These are phyloP conservation scores for Aspergillus transmontanensis DNA, from an alignment of 2,329 filamentous ascomycete genomes.

Conservation along the genomic window DNA sequence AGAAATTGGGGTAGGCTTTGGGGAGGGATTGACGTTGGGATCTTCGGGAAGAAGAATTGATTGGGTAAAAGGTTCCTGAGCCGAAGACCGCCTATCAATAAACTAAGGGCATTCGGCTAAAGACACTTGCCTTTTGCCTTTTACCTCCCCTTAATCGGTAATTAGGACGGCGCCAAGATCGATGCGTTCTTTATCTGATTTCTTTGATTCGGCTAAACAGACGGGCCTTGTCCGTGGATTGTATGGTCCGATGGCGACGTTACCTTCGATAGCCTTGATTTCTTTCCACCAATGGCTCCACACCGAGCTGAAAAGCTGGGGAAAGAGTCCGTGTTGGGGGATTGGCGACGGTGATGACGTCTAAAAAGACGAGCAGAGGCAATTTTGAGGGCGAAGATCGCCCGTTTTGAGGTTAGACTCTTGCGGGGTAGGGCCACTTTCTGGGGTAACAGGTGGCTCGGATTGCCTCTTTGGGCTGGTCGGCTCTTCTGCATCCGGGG, in stretches of 20 bases:
- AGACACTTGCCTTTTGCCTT: background rate
- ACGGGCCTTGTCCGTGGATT: background rate
- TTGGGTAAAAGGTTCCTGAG: background rate
- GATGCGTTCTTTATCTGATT: background rate
- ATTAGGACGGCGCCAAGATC: background rate
- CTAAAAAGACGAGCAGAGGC: background rate
- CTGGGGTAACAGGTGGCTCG: constrained; percentile 16
- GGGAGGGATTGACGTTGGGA: background rate
- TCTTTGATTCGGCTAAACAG: background rate
- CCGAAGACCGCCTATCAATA: background rate
- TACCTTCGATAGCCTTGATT: background rate
- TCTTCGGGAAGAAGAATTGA: background rate
- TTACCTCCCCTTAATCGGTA: background rate
- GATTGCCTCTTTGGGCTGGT: constrained; percentile 6
- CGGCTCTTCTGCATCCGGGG: background rate
- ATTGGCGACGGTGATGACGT: background rate
- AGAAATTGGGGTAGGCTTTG: background rate
- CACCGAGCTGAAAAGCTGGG: background rate
- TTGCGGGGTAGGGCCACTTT: constrained; percentile 9
- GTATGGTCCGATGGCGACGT: background rate
- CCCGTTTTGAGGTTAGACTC: constrained; percentile 4
- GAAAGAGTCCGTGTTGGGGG: background rate
- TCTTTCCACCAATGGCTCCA: background rate
- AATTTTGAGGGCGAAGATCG: background rate
- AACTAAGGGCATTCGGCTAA: background rate